These are phyloP conservation scores for Quercus mongolica DNA, from an alignment of 306 rosid species.

Conservation along the genomic window DNA sequence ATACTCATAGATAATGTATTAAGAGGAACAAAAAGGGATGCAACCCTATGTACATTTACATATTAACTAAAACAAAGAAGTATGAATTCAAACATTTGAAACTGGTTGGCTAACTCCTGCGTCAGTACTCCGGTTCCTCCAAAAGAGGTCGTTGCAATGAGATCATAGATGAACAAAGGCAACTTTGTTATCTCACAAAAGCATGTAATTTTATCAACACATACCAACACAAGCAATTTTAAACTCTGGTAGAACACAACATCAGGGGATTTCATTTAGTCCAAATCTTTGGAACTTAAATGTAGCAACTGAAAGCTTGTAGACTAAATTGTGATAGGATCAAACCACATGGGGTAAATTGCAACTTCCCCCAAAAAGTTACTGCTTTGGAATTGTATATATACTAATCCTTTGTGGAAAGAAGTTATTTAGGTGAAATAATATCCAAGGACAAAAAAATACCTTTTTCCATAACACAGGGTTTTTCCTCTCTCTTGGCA, in stretches of 20 bases:
- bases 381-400: neutral
- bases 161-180: constrained; percentile 2
- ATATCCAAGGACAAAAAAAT: constrained; percentile 6
- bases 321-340: no score
- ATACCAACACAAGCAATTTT: constrained; percentile 11
- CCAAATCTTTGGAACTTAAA: no score
- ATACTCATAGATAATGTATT: no score
- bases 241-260: neutral
- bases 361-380: neutral
- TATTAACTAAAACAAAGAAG: neutral
- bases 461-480: constrained; percentile 83
- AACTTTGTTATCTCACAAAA: constrained; percentile 16
- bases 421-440: neutral
- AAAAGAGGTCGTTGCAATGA: neutral
- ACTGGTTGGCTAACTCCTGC: neutral
- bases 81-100: neutral
- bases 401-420: neutral
- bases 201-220: constrained; percentile 6
- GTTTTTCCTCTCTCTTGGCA: constrained; percentile 82
- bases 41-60: no score
- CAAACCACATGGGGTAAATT: no score
- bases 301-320: no score
- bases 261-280: no score
- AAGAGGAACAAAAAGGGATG: no score
- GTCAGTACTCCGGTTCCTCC: constrained; percentile 13